Evolutionary conservation across 208 protist genomes (phyloP), one percentile per base, ranked within the genome.

Genomic region (Leishmania mexicana): DNA sequence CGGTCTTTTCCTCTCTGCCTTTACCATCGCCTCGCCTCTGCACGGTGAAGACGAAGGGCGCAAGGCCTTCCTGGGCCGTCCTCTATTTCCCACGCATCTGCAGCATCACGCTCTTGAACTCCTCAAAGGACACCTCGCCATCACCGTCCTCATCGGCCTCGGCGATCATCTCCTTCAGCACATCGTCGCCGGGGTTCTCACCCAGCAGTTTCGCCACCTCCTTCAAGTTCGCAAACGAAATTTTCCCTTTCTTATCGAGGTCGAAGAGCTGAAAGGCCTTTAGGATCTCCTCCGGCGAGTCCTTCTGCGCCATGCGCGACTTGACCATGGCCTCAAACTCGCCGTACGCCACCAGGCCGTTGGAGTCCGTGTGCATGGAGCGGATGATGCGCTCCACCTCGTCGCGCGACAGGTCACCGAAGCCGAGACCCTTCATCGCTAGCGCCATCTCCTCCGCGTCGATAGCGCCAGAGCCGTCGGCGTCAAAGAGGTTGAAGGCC

Each of bases 401-500:
- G 40, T 99, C 95, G 8, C 96, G 94, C 21, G 97, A 93, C 31
- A 96, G 82, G 76, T 99, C 97, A 60, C 94, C 95, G 79, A 99
- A 99, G 65, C 98, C 98, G 8, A 99, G 94, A 6, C 95, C 95
- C 83, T 98, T 97, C 97, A 99, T 98, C 19, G 96, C 95, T n/a
- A 99, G 85, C 45, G 97, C 96, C 89, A 99, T 96, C 86, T 99
- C 95, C 83, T 99, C 95, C 51, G 89, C 94, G 64, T 98, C 95
- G 79, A 99, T 99, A 6, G 89, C 83, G 13, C 98, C 98, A 40
- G 92, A 93, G 73, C 98, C 96, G 83, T 99, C 97, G 13, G 94
- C 94, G 85, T 99, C 98, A 76, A 99, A 99, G n/a, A 99, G 96
- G 71, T 99, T 98, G 85, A 99, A 99, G 24, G 98, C 98, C 92